Base-by-base conservation (phyloP, 2,329 filamentous ascomycete species). In the Cladosporium halotolerans region DNA sequence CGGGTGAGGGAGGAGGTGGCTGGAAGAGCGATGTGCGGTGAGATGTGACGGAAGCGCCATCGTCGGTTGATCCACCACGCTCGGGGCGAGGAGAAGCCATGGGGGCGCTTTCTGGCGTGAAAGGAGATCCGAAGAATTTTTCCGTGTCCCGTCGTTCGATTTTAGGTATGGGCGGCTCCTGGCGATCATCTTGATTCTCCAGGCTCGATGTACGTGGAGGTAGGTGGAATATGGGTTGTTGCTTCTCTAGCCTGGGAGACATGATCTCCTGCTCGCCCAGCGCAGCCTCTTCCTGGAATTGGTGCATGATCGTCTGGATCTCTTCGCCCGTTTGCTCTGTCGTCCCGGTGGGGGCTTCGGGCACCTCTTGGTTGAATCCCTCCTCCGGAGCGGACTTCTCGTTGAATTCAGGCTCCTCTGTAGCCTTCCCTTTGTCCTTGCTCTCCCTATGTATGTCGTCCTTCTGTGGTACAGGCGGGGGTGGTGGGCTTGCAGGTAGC, bases 291-390 rank as follows among this genome's bases (percentile, higher is more conserved):
- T 88, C 84, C 61, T 86, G 85, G 63, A 97, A 97, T 71, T 97
- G 93, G 58, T 89, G 89, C 89, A 99, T 97, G 68, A 99, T 97
- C 67, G 81, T 95, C 71, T 96, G 89, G 56, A 99, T 96, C 73
- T 99, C 93, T 48, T 82, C 83, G 47, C 81, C 80, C 45, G 66
- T 67, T 4, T 60, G 59, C 41, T 73, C 71, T 1, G 65, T 64
- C 1, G 57, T 58, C 5, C 66, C 68, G 40, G 70, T 63, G 10
- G 69, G 64, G 16, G 67, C 69, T 47, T 90, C 84, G 18, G 81
- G 79, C 19, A 66, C 33, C 32, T 67, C 66, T 33, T 53, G 51
- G 14, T 50, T 41, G 5, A 57, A 43, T 14, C 64, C 63, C 31
- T 65, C 66, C 31, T 55, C 55, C 11, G 58, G 57, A 31, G 59